A percentile compares a stretch with the other conserved stretches of the same genome.
phyloP scores from a whole-genome alignment of 129 eudicot genomes.

The Smallanthus sonchifolius region DNA sequence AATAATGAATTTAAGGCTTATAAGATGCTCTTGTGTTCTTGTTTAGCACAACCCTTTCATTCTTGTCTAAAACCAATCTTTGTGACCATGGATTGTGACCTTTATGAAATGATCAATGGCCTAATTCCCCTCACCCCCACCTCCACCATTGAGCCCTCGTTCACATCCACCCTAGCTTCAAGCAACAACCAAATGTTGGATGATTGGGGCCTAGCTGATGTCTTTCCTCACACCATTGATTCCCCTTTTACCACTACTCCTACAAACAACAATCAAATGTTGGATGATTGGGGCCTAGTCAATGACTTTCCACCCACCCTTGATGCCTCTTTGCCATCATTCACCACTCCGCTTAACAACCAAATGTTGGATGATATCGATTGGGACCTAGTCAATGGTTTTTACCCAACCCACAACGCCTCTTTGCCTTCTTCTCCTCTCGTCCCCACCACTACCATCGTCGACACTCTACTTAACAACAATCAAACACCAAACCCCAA shows the following conservation, averaged over 20 bases:
- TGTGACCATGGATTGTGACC: neutral
- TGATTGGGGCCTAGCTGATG: neutral
- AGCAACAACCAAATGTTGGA: neutral
- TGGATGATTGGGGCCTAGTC: neutral
- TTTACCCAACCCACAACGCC: neutral
- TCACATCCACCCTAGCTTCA: neutral
- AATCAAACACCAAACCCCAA: neutral
- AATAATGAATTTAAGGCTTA: neutral
- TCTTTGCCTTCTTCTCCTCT: neutral
- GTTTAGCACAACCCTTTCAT: neutral
- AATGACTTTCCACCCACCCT: too few relatives aligned
- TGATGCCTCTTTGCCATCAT: too few relatives aligned
- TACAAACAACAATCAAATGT: neutral
- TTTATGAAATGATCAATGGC: slow-evolving; percentile 5
- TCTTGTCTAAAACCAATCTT: neutral
- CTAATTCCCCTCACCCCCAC: too few relatives aligned
- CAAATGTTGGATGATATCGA: neutral
- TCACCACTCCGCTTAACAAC: neutral
- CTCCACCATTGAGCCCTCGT: neutral
- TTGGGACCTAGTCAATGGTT: neutral
- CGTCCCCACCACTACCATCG: neutral
- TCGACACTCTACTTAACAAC: neutral
- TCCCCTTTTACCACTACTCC: too few relatives aligned
- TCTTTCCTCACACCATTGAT: too few relatives aligned
- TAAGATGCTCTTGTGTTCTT: neutral